Base-by-base conservation (phyloP, 495 filamentous ascomycete genomes). In the Amphirosellinia nigrospora region DNA sequence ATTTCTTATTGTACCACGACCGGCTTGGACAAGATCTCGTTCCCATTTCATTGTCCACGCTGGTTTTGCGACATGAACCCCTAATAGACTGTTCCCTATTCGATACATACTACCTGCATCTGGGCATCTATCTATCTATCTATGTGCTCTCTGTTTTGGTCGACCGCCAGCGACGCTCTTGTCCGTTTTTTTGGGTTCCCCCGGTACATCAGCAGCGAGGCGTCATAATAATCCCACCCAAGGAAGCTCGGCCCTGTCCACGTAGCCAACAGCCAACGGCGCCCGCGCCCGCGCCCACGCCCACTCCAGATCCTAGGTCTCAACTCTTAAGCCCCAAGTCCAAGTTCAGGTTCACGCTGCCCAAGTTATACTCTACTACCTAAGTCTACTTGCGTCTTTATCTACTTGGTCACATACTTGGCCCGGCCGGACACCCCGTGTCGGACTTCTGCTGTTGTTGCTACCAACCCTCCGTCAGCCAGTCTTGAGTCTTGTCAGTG, bases 181-280 rank as follows among this genome's bases (percentile, higher is more conserved):
- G 43, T 52, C 26, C n/a, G 58, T 41, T 55, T 30, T 26, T 30
- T 30, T 28, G 39, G 41, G 32, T 34, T 53, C 36, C 46, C 11
- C 46, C 9, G 19, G 46, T 16, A 32, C 46, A 43, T 21, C 59
- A 55, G 34, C 43, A 36, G 39, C n/a, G 46, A 62, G 41, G 23
- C 67, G 67, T 45, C 45, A 53, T 62, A 60, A 32, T 46, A 63
- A 69, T 69, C 65, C 66, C 26, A 46, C 66, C 56, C 52, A 46
- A 36, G 34, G 30, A 16, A 68, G 52, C 34, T 68, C 55, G 56
- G 41, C 66, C 32, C 67, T 63, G 64, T 68, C 67, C 59, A 69
- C 67, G 59, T 69, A 69, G 67, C 46, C 58, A 39, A 43, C 62
- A 69, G 67, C 46, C 58, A 39, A 43, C 62, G 50, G 11, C 26